Evolutionary conservation across 2,329 filamentous ascomycete species (phyloP), one percentile per base, ranked within the genome.

Genomic region (Neopestalotiopsis clavispora): DNA sequence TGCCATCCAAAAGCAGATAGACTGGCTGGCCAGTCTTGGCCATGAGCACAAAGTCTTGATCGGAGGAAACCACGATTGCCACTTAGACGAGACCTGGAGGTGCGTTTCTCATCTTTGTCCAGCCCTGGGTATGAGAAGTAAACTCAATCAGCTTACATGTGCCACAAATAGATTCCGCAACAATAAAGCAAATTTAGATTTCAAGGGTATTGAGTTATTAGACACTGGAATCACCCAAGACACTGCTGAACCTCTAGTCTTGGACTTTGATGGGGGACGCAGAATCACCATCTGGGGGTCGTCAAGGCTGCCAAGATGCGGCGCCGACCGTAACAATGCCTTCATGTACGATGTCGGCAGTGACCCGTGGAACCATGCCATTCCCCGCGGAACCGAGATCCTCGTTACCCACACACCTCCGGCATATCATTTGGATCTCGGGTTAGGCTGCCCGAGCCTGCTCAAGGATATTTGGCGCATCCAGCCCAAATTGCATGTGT

Each of bases 11-110:
- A 84, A 82, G n/a, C 92, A 96, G 75, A 84, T 98, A 58, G 89
- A 97, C 82, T 98, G 94, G 94, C 84, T 98, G 13, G 87, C 85
- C 61, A 83, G 84, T 3, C 86, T 95, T 7, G 92, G 93, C 0
- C 94, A 97, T 76, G 81, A 82, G 45, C 87, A 97, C 79, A 97
- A 97, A 80, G 85, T 98, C 30, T 87, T 95, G 45, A 90, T 98
- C 40, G 89, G 90, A 40, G 95, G 95, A 1, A 98, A 98, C 77
- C 95, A 98, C 79, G 95, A 98, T 77, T 91, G 89, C 74, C 97
- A 90, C 83, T 92, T 97, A 70, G 95, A 97, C 79, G 84, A 87
- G 30, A 84, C 84, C 23, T 64, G 61, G 38, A 64, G 61, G 61
- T 38, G 59, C 10, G 34, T 17, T n/a, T 6, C 17, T 32, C 30